Conservation (phyloP, 176 grass and related monocot species). For the Tillandsia fasciculata region DNA sequence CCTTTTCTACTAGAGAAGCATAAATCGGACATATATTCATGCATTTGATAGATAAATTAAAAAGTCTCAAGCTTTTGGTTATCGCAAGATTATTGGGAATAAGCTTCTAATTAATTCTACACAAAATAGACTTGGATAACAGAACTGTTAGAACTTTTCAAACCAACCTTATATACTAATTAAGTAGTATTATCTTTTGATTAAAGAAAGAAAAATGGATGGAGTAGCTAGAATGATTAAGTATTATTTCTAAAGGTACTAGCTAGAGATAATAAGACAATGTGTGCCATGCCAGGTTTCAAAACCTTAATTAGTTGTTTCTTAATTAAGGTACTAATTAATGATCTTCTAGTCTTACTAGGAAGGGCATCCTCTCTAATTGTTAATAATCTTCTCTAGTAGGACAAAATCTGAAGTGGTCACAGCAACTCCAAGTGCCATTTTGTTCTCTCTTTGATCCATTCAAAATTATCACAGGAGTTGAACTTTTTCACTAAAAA, state of each 20-base stretch:
- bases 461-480: constrained; percentile 18
- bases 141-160: too few relatives aligned
- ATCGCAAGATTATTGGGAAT: too few relatives aligned
- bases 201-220: constrained; percentile 17
- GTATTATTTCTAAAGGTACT: constrained; percentile 35
- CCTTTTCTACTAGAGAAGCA: too few relatives aligned
- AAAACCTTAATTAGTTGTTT: background rate
- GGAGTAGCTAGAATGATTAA: constrained; percentile 35
- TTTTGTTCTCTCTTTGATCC: constrained; percentile 32
- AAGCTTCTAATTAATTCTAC: too few relatives aligned
- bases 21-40: too few relatives aligned
- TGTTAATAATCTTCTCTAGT: constrained; percentile 27
- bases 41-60: too few relatives aligned
- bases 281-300: too few relatives aligned
- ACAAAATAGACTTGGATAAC: too few relatives aligned
- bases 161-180: too few relatives aligned
- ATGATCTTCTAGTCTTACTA: constrained; percentile 37
- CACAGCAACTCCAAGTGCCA: constrained; percentile 13
- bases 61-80: too few relatives aligned
- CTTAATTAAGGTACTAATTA: constrained; percentile 29
- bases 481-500: constrained; percentile 26
- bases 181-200: constrained; percentile 13
- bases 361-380: constrained; percentile 21
- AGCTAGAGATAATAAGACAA: constrained; percentile 36
- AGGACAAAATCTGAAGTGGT: constrained; percentile 60